phyloP scores from a whole-genome alignment of 352 stramenopile genomes.

The Phytophthora hibernalis region DNA sequence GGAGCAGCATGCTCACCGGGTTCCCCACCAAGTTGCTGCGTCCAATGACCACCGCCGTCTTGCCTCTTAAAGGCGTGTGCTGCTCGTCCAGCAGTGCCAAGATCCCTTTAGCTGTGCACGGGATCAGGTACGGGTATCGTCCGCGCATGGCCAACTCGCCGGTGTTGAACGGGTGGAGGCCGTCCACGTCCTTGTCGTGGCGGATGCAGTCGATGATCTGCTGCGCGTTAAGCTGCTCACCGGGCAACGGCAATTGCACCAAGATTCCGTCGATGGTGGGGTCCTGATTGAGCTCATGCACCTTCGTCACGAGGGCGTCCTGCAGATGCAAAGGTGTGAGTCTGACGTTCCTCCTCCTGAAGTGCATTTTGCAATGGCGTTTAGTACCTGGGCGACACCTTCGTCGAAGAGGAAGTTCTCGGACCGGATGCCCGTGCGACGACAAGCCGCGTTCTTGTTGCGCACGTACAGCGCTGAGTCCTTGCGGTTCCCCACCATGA shows the following conservation, averaged over 20 bases:
- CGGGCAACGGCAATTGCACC: conserved; percentile 94
- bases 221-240: conserved; percentile 92
- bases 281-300: conserved; percentile 80
- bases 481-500: conserved; percentile 97
- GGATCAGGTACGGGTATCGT: conserved; percentile 90
- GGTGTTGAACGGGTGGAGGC: conserved; percentile 97
- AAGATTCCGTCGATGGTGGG: conserved; percentile 86
- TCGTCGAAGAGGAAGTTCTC: conserved; percentile 89
- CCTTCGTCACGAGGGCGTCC: conserved; percentile 66
- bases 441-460: conserved; percentile 98
- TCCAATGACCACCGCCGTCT: conserved; percentile 97
- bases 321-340: conserved; percentile 22
- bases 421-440: conserved; percentile 93
- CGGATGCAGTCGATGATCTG: conserved; percentile 94
- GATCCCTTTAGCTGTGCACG: conserved; percentile 98
- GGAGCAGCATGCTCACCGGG: conserved; percentile 95
- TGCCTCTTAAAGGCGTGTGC: conserved; percentile 91
- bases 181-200: conserved; percentile 98
- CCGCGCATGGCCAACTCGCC: conserved; percentile 90
- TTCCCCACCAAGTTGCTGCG: conserved; percentile 98
- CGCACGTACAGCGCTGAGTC: conserved; percentile 98
- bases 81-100: conserved; percentile 95
- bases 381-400: conserved; percentile 58
- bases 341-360: not conserved
- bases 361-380: not conserved